phyloP scores from a whole-genome alignment of 1,284 basidiomycete genomes.

The Ceratobasidium sp. region DNA sequence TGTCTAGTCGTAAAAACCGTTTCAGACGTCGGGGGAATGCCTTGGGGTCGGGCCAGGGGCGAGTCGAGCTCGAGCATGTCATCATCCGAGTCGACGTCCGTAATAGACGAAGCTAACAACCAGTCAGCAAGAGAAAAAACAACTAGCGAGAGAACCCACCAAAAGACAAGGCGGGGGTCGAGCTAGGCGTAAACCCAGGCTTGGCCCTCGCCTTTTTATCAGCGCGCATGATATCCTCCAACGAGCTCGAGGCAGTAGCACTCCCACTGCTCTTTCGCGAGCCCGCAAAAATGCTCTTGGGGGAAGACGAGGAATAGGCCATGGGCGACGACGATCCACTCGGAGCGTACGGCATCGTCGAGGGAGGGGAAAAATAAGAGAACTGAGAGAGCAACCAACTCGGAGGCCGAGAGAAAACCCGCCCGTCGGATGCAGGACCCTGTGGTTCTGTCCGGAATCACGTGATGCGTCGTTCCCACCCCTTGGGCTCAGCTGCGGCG shows the following conservation, averaged over 20 bases:
- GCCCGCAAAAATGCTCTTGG: slow-evolving; percentile 40
- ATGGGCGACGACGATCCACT: slow-evolving; percentile 20
- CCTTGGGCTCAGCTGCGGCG: slow-evolving; percentile 20
- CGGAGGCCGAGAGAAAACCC: slow-evolving; percentile 43
- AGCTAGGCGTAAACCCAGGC: slow-evolving; percentile 28
- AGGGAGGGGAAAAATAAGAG: neutral
- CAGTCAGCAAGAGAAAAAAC: neutral
- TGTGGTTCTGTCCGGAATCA: neutral
- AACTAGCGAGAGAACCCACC: neutral
- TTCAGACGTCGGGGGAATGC: slow-evolving; percentile 75
- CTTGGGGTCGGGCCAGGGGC: slow-evolving; percentile 58
- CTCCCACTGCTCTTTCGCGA: slow-evolving; percentile 21
- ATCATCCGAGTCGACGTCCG: slow-evolving; percentile 37
- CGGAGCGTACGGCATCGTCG: neutral
- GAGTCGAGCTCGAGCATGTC: slow-evolving; percentile 46
- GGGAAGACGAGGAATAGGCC: slow-evolving; percentile 31
- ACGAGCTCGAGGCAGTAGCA: slow-evolving; percentile 32
- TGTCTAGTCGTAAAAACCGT: slow-evolving; percentile 81
- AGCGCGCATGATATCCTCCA: slow-evolving; percentile 40
- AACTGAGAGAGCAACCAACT: neutral
- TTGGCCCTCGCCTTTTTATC: slow-evolving; percentile 32
- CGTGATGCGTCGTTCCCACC: slow-evolving; percentile 18
- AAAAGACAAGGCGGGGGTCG: slow-evolving; percentile 39
- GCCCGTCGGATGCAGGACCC: slow-evolving; percentile 17
- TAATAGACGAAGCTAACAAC: slow-evolving; percentile 32